Conservation (phyloP, 1,284 basidiomycete species). For the Boletus smithii region DNA sequence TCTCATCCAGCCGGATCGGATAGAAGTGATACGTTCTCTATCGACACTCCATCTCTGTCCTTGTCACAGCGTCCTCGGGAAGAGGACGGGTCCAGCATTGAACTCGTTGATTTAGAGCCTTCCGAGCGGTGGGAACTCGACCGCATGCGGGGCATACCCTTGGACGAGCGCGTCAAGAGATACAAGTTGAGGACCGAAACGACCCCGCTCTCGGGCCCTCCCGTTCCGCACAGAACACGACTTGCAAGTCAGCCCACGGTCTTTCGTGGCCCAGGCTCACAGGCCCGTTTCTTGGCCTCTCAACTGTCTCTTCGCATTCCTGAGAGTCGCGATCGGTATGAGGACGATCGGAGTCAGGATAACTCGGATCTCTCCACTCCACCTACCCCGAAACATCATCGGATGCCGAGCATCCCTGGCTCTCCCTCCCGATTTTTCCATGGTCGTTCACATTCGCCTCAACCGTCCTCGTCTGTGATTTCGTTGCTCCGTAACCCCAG, state of each 20-base stretch:
- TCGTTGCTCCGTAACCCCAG: conserved; percentile 35
- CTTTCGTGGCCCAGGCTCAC: conserved; percentile 28
- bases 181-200: conserved; percentile 20
- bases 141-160: conserved; percentile 27
- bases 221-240: conserved; percentile 23
- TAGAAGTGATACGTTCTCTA: conserved; percentile 26
- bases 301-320: conserved; percentile 34
- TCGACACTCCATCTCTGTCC: conserved; percentile 16
- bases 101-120: conserved; percentile 33
- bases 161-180: conserved; percentile 31
- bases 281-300: conserved; percentile 33
- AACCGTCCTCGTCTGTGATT: conserved; percentile 35
- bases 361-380: conserved; percentile 32
- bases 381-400: conserved; percentile 32
- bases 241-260: conserved; percentile 33
- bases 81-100: conserved; percentile 30
- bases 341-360: conserved; percentile 33
- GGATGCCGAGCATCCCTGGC: conserved; percentile 30
- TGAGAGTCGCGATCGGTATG: conserved; percentile 30
- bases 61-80: conserved; percentile 15
- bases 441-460: conserved; percentile 31
- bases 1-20: conserved; percentile 17
- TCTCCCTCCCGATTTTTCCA: conserved; percentile 34
- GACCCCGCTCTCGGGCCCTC: conserved; percentile 2
- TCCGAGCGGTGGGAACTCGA: conserved; percentile 33